phyloP scores from a whole-genome alignment of 345 rosid species.

The Arabidopsis thaliana region TAIR10.1 NC_003076.8:5109501-5110000 shows the following conservation, averaged over 20 bases:
- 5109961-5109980: conserved; percentile 98
- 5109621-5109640: conserved; percentile 30
- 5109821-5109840: neutral
- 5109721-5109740: conserved; percentile 77
- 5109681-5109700: conserved; percentile 98
- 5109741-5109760: conserved; percentile 38
- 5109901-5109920: neutral
- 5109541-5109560: conserved; percentile 99
- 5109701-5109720: conserved; percentile 99
- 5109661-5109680: conserved; percentile 98
- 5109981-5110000: conserved; percentile 75
- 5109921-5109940: conserved; percentile 42
- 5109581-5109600: conserved; percentile 35
- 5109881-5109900: conserved; percentile 15
- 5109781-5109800: conserved; percentile 6
- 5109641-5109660: conserved; percentile 72
- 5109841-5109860: conserved; percentile 21
- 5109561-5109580: conserved; percentile 83
- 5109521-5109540: conserved; percentile 98
- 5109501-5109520: conserved; percentile 81
- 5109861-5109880: conserved; percentile 6
- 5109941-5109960: conserved; percentile 99
- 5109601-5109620: conserved; percentile 27
- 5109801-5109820: conserved; percentile 16
- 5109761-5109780: conserved; percentile 11